Evolutionary conservation across 768 basidiomycete species (phyloP).

Genomic region (Thelephora ganbajun): DNA sequence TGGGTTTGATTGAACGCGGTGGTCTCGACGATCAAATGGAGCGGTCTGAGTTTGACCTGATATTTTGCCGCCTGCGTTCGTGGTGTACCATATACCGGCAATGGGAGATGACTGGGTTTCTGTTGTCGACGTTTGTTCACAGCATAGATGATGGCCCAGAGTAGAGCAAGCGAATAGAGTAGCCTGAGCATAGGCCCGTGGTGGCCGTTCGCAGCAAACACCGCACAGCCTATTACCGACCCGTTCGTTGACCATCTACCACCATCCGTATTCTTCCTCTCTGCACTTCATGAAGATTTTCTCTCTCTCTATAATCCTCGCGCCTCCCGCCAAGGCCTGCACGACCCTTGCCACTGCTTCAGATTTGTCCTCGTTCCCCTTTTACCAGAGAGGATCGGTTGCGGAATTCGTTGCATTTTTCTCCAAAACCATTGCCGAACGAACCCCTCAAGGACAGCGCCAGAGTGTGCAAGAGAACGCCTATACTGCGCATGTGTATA

Average conservation of each 20-base stretch:
- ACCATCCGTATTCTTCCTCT: neutral
- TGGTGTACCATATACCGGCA: neutral
- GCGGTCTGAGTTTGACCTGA: neutral
- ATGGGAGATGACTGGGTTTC: neutral
- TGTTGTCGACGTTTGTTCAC: no score
- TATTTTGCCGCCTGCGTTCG: neutral
- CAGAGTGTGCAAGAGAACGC: slow-evolving; percentile 91
- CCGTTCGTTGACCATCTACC: neutral
- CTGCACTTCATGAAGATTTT: slow-evolving; percentile 66
- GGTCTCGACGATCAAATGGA: neutral
- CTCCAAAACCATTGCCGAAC: slow-evolving; percentile 81
- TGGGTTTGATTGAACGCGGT: neutral
- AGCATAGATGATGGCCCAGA: no score
- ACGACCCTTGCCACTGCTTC: slow-evolving; percentile 51
- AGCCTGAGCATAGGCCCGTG: no score
- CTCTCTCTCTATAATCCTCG: slow-evolving; percentile 60
- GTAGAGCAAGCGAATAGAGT: no score
- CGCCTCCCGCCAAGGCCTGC: slow-evolving; percentile 49
- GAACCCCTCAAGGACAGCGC: slow-evolving; percentile 77
- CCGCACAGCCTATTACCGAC: neutral
- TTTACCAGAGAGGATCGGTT: slow-evolving; percentile 82
- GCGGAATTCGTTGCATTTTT: slow-evolving; percentile 92
- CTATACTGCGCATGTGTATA: slow-evolving; percentile 90
- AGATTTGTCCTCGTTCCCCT: slow-evolving; percentile 85
- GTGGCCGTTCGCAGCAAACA: no score